Conservation (phyloP, 805 yeast genomes). For the Brettanomyces naardenensis region DNA sequence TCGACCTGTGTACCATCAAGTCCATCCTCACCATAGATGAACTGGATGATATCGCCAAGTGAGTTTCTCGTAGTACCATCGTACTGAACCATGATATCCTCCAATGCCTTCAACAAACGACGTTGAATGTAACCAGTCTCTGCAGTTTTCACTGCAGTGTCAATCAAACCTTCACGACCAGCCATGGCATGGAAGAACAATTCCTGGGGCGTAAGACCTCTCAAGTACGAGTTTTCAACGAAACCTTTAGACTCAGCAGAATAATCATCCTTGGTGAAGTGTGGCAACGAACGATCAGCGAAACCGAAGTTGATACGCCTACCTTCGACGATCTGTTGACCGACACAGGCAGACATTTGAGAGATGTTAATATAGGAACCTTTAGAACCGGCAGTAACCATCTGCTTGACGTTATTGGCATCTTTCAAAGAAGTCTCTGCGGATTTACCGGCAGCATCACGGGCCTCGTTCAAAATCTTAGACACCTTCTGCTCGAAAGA, state of each 20-base stretch:
- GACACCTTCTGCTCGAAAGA: slow-evolving; percentile 97
- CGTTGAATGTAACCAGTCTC: slow-evolving; percentile 98
- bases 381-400: slow-evolving; percentile 98
- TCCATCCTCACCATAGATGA: slow-evolving; percentile 98
- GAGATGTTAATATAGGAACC: slow-evolving; percentile 99
- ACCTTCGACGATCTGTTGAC: slow-evolving; percentile 99
- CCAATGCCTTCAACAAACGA: slow-evolving; percentile 91
- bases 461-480: slow-evolving; percentile 90
- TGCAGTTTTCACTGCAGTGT: slow-evolving; percentile 98
- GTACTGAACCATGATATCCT: slow-evolving; percentile 57
- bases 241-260: slow-evolving; percentile 98
- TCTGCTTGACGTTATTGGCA: slow-evolving; percentile 92
- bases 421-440: slow-evolving; percentile 96
- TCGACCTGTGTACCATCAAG: slow-evolving; percentile 97
- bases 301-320: slow-evolving; percentile 98
- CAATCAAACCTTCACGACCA: slow-evolving; percentile 99
- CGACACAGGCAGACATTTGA: slow-evolving; percentile 99
- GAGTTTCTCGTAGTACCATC: slow-evolving; percentile 99
- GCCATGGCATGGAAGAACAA: slow-evolving; percentile 99
- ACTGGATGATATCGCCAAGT: slow-evolving; percentile 91
- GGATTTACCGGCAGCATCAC: slow-evolving; percentile 98
- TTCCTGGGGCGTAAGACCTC: slow-evolving; percentile 98
- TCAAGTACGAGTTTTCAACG: slow-evolving; percentile 91
- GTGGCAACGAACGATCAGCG: slow-evolving; percentile 93
- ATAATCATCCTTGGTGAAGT: slow-evolving; percentile 96